Percentiles rank a stretch among this genome's conserved stretches.
phyloP scores from a whole-genome alignment of 257 asterid genomes.

The Pogostemon cablin region DNA sequence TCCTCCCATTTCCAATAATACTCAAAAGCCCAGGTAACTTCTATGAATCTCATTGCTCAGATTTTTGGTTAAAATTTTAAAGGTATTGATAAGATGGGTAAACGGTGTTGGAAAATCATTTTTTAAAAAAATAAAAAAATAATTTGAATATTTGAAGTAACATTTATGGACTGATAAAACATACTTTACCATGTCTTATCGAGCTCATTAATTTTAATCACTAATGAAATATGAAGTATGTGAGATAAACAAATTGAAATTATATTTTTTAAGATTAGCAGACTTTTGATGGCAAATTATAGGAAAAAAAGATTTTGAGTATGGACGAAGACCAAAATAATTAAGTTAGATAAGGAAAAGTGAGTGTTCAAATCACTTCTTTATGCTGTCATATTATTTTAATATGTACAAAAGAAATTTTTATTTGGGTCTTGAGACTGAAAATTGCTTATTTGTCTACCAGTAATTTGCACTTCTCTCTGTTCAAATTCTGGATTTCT shows the following conservation, averaged over 20 bases:
- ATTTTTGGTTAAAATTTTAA: not conserved
- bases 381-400: not conserved
- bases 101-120: too few species aligned
- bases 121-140: too few species aligned
- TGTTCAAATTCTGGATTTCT: not conserved
- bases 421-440: not conserved
- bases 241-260: not conserved
- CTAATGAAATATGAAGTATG: not conserved
- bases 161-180: conserved; percentile 1
- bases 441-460: not conserved
- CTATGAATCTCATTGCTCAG: not conserved
- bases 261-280: not conserved
- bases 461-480: not conserved
- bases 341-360: not conserved
- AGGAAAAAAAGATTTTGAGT: too few species aligned
- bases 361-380: not conserved
- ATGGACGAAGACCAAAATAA: not conserved
- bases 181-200: conserved; percentile 1
- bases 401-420: not conserved
- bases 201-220: not conserved
- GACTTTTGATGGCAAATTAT: not conserved
- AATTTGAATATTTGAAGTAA: not conserved
- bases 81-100: too few species aligned
- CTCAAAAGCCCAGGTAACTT: conserved; percentile 44
- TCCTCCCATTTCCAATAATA: conserved; percentile 35